Conservation (phyloP, 148 eudicot species). For the Limonium bicolor region DNA sequence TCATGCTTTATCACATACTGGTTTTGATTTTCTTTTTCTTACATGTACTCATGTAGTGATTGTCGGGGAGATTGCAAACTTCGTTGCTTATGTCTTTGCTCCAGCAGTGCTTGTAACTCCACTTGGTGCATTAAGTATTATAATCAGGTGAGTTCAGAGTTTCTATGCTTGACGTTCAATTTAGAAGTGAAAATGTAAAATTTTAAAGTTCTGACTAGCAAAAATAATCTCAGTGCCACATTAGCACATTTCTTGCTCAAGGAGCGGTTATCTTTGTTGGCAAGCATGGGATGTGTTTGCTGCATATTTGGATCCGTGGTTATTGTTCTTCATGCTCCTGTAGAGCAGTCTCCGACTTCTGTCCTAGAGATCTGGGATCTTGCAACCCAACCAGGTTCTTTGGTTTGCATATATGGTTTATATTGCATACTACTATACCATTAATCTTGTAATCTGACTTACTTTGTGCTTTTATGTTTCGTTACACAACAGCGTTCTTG, state of each 20-base stretch:
- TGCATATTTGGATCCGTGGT: slow-evolving; percentile 52
- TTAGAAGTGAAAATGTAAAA: neutral
- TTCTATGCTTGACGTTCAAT: neutral
- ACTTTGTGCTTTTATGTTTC: neutral
- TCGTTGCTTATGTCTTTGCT: slow-evolving; percentile 73
- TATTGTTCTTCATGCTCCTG: slow-evolving; percentile 68
- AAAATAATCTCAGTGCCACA: slow-evolving; percentile 23
- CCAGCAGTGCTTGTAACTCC: slow-evolving; percentile 74
- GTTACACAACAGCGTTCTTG: slow-evolving; percentile 56
- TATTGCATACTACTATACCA: neutral
- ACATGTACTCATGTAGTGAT: slow-evolving; percentile 21
- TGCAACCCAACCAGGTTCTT: slow-evolving; percentile 41
- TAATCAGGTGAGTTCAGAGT: slow-evolving; percentile 28
- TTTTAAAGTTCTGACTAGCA: neutral
- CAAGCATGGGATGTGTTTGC: slow-evolving; percentile 42
- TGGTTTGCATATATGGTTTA: neutral
- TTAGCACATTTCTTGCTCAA: slow-evolving; percentile 49
- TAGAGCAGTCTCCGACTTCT: slow-evolving; percentile 38
- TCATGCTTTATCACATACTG: neutral
- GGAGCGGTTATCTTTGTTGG: slow-evolving; percentile 40
- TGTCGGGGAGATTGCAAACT: slow-evolving; percentile 61
- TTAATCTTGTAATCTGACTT: neutral
- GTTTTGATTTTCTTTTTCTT: neutral
- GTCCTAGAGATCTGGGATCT: slow-evolving; percentile 48
- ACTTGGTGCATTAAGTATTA: slow-evolving; percentile 66